Evolutionary conservation across 306 rosid species (phyloP).

Genomic region (Cyclanthera cordifolia): DNA sequence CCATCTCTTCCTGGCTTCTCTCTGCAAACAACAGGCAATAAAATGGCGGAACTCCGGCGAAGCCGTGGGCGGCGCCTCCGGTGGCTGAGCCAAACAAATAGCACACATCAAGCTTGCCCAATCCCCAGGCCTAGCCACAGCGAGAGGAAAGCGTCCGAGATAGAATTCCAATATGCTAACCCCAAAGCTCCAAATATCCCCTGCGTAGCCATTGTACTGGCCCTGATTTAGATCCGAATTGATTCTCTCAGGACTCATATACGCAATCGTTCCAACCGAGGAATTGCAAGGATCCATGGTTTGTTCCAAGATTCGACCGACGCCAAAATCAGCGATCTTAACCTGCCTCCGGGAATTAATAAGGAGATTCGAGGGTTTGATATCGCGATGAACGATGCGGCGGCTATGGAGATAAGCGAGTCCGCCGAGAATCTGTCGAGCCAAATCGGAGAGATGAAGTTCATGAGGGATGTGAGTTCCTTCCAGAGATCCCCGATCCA

Average conservation of each 20-base stretch:
- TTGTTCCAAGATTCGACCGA: conserved; percentile 68
- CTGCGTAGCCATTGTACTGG: conserved; percentile 44
- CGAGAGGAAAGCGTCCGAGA: conserved; percentile 76
- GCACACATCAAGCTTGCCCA: conserved; percentile 96
- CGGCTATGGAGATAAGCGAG: conserved; percentile 81
- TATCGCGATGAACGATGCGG: conserved; percentile 83
- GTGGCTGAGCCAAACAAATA: conserved; percentile 93
- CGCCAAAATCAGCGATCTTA: conserved; percentile 95
- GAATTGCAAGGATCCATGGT: conserved; percentile 96
- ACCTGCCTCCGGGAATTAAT: conserved; percentile 72
- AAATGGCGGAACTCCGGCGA: conserved; percentile 60
- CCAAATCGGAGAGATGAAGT: conserved; percentile 48
- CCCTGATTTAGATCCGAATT: conserved; percentile 68
- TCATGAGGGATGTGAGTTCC: conserved; percentile 57
- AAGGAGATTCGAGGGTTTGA: conserved; percentile 84
- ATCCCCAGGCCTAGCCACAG: conserved; percentile 62
- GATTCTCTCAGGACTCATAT: conserved; percentile 95
- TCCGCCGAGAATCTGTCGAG: conserved; percentile 76
- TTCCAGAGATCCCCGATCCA: conserved; percentile 84
- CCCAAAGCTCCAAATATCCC: conserved; percentile 52
- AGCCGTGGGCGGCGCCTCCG: conserved; percentile 68
- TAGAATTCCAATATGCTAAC: conserved; percentile 73
- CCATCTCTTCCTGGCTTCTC: conserved; percentile 65
- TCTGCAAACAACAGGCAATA: conserved; percentile 62
- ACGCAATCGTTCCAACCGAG: conserved; percentile 83